Evolutionary conservation across 2,329 filamentous ascomycete genomes (phyloP), one percentile per base, ranked within the genome.

Genomic region (Blastomyces gilchristii): DNA sequence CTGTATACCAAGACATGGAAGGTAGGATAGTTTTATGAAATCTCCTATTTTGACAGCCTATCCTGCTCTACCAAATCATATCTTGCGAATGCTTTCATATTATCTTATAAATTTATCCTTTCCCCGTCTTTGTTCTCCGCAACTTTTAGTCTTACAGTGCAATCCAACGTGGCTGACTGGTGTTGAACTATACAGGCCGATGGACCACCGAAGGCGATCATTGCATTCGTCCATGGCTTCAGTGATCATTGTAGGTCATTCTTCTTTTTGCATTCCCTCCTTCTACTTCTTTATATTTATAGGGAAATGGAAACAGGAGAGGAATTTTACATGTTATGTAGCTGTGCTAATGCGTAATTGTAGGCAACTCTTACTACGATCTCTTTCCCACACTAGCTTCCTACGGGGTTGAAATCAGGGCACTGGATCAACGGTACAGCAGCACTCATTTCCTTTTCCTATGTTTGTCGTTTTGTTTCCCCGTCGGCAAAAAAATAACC

Each of bases 191-290:
- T 50, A 63, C 67, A 86, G 86, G 84, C 85, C 39, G 74, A 81
- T 39, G 81, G 78, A 16, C 75, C 81, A 14, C 75, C 82, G 62
- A 83, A 82, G 70, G 91, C 91, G 45, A 88, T 89, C 68, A 75
- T 96, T 59, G 81, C 94, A 69, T 89, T 95, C 75, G 79, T 97
- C 66, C 92, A 97, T 77, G 92, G 92, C 70, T 97, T 92, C 81
- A 91, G 86, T 74, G 92, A 96, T 75, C 90, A 95, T 75, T 80
- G 80, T 80, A 72, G 66, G 73, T 65, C 50, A 34, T 49, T 18
- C 60, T 18, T 37, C 14, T 43, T 41, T 37, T 43, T 49, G 37
- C 22, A 37, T 50, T 41, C 12, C 11, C 16, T 58, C 22, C 22
- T 58, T 25, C 34, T 5, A 56, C 9, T 58, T 41, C 65, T 9